Evolutionary conservation across 129 eudicot genomes (phyloP), one percentile per base, ranked within the genome.

Genomic region (Escallonia herrerae): DNA sequence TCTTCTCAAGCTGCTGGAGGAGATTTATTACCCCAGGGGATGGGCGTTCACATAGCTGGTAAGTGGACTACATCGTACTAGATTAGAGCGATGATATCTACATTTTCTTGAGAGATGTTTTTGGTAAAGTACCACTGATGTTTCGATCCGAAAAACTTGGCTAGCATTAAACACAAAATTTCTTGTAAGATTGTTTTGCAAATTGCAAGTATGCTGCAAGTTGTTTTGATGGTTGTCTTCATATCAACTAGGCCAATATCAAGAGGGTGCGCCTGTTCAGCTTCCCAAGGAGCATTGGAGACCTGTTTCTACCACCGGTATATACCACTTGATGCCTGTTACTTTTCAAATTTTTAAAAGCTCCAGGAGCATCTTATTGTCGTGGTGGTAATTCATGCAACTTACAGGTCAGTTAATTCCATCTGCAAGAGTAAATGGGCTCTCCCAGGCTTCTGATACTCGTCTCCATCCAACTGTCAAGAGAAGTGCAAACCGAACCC

Each of bases 401-500:
- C 45, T 41, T 65, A 39, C 65, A 81, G 86, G 77, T 69, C 77
- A 60, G 54, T 60, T 2, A 45, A 33, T 38, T 76, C 60, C 70
- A 69, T 69, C 54, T 58, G 65, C 68, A 70, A 63, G 52, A 43
- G 64, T 52, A 22, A 51, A 41, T 66, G 56, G 63, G 15, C 68
- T n/a, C 13, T 47, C 66, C 65, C 74, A 51, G 60, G 52, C 56
- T 67, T 14, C 50, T 8, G 47, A 59, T 49, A 56, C 40, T 53
- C 44, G 50, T 69, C 55, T 40, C 40, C 67, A 59, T 13, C 72
- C 75, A 49, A 61, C 68, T 74, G 79, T 63, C 45, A 87, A 79
- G 70, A 87, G 91, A 69, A 63, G 64, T 68, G 81, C 83, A 60
- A 71, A 63, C 40, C 65, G 54, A 65, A 63, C 77, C 56, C 78